Conservation (phyloP, 495 filamentous ascomycete species). For the Parathielavia hyrcaniae region DNA sequence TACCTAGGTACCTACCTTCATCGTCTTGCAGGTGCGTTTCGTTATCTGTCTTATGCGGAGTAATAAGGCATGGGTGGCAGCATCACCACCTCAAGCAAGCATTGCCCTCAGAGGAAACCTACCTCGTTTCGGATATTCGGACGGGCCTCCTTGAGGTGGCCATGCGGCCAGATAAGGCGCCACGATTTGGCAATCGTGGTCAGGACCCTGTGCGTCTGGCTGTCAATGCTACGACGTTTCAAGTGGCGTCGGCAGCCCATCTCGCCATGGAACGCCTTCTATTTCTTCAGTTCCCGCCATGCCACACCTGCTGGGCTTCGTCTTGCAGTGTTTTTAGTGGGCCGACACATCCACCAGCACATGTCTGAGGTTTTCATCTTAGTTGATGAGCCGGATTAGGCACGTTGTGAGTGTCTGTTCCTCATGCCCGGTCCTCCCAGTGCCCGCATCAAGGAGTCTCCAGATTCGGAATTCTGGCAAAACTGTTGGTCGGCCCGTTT, state of each 20-base stretch:
- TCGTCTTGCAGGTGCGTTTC: not conserved
- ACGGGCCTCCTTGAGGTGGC: conserved; percentile 13
- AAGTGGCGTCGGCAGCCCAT: not conserved
- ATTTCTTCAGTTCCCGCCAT: not conserved
- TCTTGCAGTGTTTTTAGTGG: conserved; percentile 14
- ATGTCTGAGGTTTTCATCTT: conserved; percentile 38
- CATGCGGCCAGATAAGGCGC: conserved; percentile 18
- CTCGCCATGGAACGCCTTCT: not conserved
- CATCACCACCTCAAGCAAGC: not conserved
- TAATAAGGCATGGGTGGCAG: not conserved
- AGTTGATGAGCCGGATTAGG: conserved; percentile 44
- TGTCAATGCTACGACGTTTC: conserved; percentile 5
- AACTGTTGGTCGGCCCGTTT: conserved; percentile 44
- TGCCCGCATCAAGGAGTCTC: conserved; percentile 18
- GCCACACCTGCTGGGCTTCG: not conserved
- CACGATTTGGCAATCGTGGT: not conserved
- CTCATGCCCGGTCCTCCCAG: conserved; percentile 18
- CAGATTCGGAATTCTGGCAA: conserved; percentile 37
- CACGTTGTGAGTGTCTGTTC: conserved; percentile 14
- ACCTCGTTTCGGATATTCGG: conserved; percentile 29
- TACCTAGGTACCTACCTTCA: too few relatives aligned
- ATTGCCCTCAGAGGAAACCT: not conserved
- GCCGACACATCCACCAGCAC: conserved; percentile 14
- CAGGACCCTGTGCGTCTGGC: not conserved
- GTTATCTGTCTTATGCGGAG: not conserved